phyloP scores from a whole-genome alignment of 208 protist genomes.

The Perkinsela sp. region DNA sequence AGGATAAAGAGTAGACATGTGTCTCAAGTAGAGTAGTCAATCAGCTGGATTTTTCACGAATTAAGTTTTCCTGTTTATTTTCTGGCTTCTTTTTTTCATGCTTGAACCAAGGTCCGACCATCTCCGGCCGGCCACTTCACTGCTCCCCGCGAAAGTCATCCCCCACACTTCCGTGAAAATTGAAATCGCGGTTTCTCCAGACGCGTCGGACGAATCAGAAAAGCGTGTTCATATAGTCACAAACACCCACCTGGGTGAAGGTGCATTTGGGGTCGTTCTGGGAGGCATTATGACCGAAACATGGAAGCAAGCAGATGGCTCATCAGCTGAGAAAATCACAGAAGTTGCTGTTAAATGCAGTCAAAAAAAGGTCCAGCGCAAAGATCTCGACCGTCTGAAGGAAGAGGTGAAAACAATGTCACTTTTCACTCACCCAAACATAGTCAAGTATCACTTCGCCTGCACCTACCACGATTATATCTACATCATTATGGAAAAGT shows the following conservation, averaged over 20 bases:
- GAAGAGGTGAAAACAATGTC: constrained; percentile 52
- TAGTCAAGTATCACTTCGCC: constrained; percentile 38
- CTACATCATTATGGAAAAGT: constrained; percentile 59
- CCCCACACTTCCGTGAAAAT: not conserved
- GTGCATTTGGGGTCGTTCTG: not conserved
- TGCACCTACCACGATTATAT: constrained; percentile 25
- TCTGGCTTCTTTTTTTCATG: too few species aligned
- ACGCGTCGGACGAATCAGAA: not conserved
- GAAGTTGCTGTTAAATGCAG: not conserved
- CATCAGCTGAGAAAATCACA: too few species aligned
- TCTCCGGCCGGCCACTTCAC: not conserved
- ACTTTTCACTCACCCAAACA: constrained; percentile 58
- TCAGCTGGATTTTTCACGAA: too few species aligned
- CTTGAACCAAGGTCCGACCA: too few species aligned
- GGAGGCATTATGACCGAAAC: not conserved
- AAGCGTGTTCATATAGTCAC: not conserved
- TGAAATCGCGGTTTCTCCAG: not conserved
- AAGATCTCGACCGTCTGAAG: constrained; percentile 37
- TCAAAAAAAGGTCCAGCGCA: constrained; percentile 1
- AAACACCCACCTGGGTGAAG: not conserved
- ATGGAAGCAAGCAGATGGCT: too few species aligned
- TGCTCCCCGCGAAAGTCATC: not conserved
- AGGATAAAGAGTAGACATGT: too few species aligned
- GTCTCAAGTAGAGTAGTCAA: too few species aligned
- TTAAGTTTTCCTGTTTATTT: too few species aligned